Evolutionary conservation across 202 grass and related monocot species (phyloP).

Genomic region (Zoysia matrella): DNA sequence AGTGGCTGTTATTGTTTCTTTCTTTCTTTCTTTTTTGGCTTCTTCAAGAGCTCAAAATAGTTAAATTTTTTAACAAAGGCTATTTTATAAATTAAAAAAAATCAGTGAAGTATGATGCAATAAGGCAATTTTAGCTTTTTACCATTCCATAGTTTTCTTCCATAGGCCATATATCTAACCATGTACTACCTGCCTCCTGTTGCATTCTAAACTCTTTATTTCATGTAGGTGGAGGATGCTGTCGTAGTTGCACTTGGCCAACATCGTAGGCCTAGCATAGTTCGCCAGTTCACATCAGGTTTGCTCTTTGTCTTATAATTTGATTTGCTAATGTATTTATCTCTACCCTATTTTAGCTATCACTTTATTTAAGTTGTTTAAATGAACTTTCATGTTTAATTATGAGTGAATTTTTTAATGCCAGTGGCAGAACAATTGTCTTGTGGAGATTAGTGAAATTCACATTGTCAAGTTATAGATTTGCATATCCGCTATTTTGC

Average conservation of each 20-base stretch:
- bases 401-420: neutral
- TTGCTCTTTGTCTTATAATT: constrained; percentile 30
- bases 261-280: constrained; percentile 77
- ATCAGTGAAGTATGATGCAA: neutral
- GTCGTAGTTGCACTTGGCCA: constrained; percentile 92
- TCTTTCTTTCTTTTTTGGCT: neutral
- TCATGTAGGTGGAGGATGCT: constrained; percentile 93
- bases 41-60: constrained; percentile 3
- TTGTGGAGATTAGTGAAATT: neutral
- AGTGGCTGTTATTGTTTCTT: neutral
- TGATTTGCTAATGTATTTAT: neutral
- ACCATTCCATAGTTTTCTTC: constrained; percentile 30
- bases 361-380: neutral
- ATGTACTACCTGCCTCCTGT: constrained; percentile 26
- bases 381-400: constrained; percentile 13
- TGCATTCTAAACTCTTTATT: constrained; percentile 30
- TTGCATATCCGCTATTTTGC: constrained; percentile 6
- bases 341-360: neutral
- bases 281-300: constrained; percentile 97
- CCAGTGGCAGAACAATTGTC: neutral
- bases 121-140: constrained; percentile 26
- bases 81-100: constrained; percentile 20
- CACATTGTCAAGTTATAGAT: constrained; percentile 7
- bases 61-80: neutral
- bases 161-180: constrained; percentile 21